Base-by-base conservation (phyloP, 176 grass and related monocot genomes). In the Rhipidocladum racemiflorum region DNA sequence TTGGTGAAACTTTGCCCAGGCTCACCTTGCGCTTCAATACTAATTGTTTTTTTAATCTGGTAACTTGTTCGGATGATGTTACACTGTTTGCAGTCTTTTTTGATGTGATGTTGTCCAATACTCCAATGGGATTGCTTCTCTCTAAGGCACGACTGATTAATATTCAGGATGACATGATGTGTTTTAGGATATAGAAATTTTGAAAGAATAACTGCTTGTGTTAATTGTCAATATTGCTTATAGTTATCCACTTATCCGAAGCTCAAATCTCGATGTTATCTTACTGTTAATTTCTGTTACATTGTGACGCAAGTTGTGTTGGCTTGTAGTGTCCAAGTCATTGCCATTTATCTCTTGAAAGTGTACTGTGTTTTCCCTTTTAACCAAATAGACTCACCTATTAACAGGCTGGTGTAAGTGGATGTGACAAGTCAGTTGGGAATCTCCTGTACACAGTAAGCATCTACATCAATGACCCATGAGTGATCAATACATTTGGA, bases 381-480 rank as follows among this genome's bases (percentile, higher is more conserved):
- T 72, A 66, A 87, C 61, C 82, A 39, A 35, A 38, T 81, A 23
- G 14, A 78, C 8, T 67, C 65, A 8, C 27, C 18, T 9, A 61
- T 92, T 21, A 81, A 73, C 63, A 98, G 92, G 92, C 92, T 79
- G 90, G 87, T 68, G 57, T 98, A 55, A 76, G 68, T 76, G 79
- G 51, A 80, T 89, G 86, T 35, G 90, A 82, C 82, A 98, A 95
- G 75, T 67, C 95, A 0, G 84, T 95, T 23, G 95, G 92, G 36
- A 95, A 93, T 71, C 92, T 93, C 84, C 92, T 98, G 27, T 95
- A 93, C n/a, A 79, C 65, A 76, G 95, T 95, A 89, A 80, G 30
- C 9, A 81, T 64, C 49, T 36, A 61, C 48, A 70, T 18, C 44
- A 55, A 21, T 56, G 4, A 24, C n/a, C 72, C 45, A 24, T 56